These are phyloP conservation scores for Tylopilus sp. DNA, from an alignment of 1,284 basidiomycete species.

Conservation along the genomic window DNA sequence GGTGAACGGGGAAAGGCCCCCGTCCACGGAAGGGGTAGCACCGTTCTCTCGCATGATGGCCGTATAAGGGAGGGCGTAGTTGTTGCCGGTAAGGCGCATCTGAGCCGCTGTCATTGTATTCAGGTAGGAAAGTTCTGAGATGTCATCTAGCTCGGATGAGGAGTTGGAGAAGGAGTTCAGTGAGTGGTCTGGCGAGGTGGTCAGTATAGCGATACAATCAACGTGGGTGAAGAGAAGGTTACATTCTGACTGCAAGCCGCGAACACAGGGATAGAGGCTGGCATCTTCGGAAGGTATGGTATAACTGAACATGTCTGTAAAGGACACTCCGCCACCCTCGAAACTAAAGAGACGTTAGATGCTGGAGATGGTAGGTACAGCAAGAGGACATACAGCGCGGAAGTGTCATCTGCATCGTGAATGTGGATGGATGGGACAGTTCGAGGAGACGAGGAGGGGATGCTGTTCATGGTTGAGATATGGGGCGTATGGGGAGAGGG, in stretches of 20 bases:
- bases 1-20: slow-evolving; percentile 14
- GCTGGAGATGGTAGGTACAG: neutral
- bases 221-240: neutral
- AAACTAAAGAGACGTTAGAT: slow-evolving; percentile 19
- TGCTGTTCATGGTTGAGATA: slow-evolving; percentile 15
- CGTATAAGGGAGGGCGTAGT: slow-evolving; percentile 6
- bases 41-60: slow-evolving; percentile 12
- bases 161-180: neutral
- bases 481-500: neutral
- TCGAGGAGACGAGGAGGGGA: neutral
- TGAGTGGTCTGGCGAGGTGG: slow-evolving; percentile 5
- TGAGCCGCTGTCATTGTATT: neutral
- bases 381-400: slow-evolving; percentile 17
- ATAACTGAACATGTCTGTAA: neutral
- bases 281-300: neutral
- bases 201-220: slow-evolving; percentile 21
- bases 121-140: slow-evolving; percentile 23
- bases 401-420: slow-evolving; percentile 7
- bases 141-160: slow-evolving; percentile 19
- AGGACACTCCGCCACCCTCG: neutral
- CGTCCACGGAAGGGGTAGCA: neutral
- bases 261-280: slow-evolving; percentile 1
- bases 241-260: slow-evolving; percentile 7
- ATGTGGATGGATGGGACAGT: slow-evolving; percentile 22
- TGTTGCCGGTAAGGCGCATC: slow-evolving; percentile 9